A percentile compares a stretch with the other conserved stretches of the same genome.
phyloP scores from a whole-genome alignment of 2,329 filamentous ascomycete species.

The Ophiobolus disseminans region DNA sequence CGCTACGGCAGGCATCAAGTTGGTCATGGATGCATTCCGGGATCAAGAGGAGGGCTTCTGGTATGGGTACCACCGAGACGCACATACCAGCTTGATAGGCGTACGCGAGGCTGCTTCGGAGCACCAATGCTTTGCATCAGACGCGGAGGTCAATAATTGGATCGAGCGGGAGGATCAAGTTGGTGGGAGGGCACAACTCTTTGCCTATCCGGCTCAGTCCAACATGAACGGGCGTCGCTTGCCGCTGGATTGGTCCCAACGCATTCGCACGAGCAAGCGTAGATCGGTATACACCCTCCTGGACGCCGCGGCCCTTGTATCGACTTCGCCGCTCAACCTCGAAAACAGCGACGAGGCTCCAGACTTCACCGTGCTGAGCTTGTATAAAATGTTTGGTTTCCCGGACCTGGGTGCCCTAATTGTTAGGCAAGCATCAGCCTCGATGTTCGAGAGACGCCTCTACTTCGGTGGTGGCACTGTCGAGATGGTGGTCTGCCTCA shows the following conservation, averaged over 20 bases:
- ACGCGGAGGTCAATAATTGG: constrained; percentile 71
- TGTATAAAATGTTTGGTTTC: constrained; percentile 99
- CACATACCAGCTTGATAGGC: constrained; percentile 87
- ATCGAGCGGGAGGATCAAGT: constrained; percentile 51
- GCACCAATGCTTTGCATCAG: constrained; percentile 70
- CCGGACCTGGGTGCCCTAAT: constrained; percentile 88
- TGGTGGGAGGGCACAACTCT: constrained; percentile 54
- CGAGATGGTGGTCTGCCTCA: constrained; percentile 81
- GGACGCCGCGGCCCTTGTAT: constrained; percentile 82
- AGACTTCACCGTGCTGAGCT: constrained; percentile 86
- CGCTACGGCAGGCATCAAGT: constrained; percentile 87
- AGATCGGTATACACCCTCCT: constrained; percentile 70
- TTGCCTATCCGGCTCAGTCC: constrained; percentile 90
- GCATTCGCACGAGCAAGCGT: constrained; percentile 52
- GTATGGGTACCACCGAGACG: constrained; percentile 83
- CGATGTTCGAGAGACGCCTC: constrained; percentile 68
- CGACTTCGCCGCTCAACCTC: constrained; percentile 79
- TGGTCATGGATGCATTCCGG: constrained; percentile 80
- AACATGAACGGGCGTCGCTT: constrained; percentile 86
- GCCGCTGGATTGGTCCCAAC: constrained; percentile 71
- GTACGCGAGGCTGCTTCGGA: constrained; percentile 71
- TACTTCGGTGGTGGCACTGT: constrained; percentile 97
- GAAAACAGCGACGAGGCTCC: constrained; percentile 67
- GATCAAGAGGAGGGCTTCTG: constrained; percentile 73
- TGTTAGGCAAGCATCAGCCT: constrained; percentile 73